These are phyloP conservation scores for Aspergillus sergii DNA, from an alignment of 2,329 filamentous ascomycete species.

Conservation along the genomic window DNA sequence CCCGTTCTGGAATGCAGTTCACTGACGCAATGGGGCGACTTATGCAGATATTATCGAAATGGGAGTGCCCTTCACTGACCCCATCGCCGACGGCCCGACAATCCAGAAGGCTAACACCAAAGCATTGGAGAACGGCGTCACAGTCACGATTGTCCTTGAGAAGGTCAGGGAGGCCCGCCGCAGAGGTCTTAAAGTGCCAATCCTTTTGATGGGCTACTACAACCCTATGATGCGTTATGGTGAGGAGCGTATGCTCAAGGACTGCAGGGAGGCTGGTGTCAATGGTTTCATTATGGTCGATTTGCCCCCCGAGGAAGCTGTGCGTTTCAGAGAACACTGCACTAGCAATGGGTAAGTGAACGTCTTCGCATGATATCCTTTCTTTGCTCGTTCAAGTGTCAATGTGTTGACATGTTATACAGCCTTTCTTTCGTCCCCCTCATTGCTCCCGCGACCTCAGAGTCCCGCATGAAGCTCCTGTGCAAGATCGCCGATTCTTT, in stretches of 20 bases:
- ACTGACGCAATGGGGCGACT: not conserved
- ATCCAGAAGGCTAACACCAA: constrained; percentile 94
- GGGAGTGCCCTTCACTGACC: constrained; percentile 94
- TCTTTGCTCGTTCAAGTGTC: not conserved
- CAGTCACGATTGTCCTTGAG: constrained; percentile 73
- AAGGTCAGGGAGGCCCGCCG: constrained; percentile 81
- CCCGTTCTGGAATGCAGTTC: not conserved
- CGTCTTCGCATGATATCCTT: not conserved
- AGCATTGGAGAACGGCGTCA: constrained; percentile 87
- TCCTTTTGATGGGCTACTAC: constrained; percentile 98
- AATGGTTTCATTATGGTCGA: constrained; percentile 98
- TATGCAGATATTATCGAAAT: constrained; percentile 88
- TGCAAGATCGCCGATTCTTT: constrained; percentile 98
- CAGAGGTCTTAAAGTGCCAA: constrained; percentile 75
- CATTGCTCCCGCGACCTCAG: constrained; percentile 90
- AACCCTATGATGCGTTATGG: constrained; percentile 94
- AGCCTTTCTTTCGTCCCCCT: constrained; percentile 94
- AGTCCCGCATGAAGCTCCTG: constrained; percentile 89
- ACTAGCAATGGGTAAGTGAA: constrained; percentile 34
- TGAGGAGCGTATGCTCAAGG: constrained; percentile 82
- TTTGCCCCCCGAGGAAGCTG: constrained; percentile 92
- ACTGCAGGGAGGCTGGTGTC: constrained; percentile 80
- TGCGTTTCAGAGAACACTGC: constrained; percentile 62
- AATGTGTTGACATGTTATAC: constrained; percentile 2
- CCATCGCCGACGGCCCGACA: constrained; percentile 94